Conservation (phyloP, 495 filamentous ascomycete species). For the Penicillium pulvis region DNA sequence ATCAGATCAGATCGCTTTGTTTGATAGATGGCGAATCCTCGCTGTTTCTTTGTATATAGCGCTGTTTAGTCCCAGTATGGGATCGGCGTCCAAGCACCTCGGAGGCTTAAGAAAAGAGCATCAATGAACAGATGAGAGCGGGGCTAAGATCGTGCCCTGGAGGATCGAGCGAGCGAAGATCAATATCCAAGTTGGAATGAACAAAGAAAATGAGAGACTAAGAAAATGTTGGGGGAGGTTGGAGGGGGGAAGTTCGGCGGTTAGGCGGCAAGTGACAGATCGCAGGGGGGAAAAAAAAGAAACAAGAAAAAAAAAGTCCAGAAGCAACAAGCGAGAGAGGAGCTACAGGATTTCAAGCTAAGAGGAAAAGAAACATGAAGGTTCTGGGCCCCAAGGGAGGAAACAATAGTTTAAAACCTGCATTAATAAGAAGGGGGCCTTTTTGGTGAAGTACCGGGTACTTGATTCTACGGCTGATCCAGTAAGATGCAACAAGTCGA, state of each 20-base stretch:
- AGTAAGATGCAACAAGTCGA: not conserved
- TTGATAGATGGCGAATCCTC: not conserved
- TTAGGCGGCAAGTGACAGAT: constrained; percentile 36
- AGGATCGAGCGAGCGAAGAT: not conserved
- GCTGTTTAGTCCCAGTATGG: not conserved
- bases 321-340: constrained; percentile 33
- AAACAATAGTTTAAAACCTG: not conserved
- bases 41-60: not conserved
- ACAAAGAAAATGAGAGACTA: not conserved
- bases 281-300: constrained; percentile 17
- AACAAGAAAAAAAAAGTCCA: constrained; percentile 22
- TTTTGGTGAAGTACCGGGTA: not conserved
- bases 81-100: constrained; percentile 12
- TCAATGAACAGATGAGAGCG: constrained; percentile 10
- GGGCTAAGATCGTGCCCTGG: not conserved
- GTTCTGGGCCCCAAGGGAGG: not conserved
- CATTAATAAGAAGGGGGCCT: not conserved
- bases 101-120: constrained; percentile 17
- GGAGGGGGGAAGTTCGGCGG: constrained; percentile 21
- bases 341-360: not conserved
- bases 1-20: not conserved
- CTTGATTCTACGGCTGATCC: not conserved
- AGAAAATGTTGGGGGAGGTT: constrained; percentile 2
- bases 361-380: constrained; percentile 5
- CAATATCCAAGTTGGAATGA: not conserved